Conservation (phyloP, 805 yeast genomes). For the Maudiozyma barnettii region DNA sequence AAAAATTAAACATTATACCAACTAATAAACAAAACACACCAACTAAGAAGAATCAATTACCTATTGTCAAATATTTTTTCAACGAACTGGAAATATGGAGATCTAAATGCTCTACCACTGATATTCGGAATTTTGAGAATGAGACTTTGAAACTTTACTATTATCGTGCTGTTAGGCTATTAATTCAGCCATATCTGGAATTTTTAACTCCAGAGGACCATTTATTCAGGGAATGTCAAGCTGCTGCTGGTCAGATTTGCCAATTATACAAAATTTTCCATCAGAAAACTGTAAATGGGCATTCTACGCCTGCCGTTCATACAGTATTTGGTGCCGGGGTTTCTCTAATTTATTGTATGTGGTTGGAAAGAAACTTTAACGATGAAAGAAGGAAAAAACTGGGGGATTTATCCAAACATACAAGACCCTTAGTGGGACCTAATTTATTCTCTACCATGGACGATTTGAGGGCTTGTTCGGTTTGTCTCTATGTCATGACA, state of each 20-base stretch:
- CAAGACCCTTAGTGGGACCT: conserved; percentile 50
- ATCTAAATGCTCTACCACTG: conserved; percentile 34
- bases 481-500: conserved; percentile 59
- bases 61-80: conserved; percentile 42
- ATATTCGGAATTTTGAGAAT: conserved; percentile 40
- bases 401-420: conserved; percentile 51
- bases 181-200: conserved; percentile 57
- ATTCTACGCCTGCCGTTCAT: conserved; percentile 57
- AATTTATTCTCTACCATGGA: conserved; percentile 46
- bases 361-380: conserved; percentile 56
- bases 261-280: conserved; percentile 54
- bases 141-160: conserved; percentile 51
- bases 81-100: conserved; percentile 48
- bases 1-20: conserved; percentile 37
- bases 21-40: conserved; percentile 12
- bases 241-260: conserved; percentile 63
- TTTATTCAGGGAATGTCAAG: conserved; percentile 55
- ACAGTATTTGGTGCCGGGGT: conserved; percentile 62
- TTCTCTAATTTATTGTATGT: conserved; percentile 53
- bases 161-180: conserved; percentile 47
- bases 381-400: conserved; percentile 44
- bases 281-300: conserved; percentile 52
- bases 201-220: conserved; percentile 52
- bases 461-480: conserved; percentile 56
- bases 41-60: conserved; percentile 32